Percentiles rank a stretch among this genome's conserved stretches.
phyloP scores from a whole-genome alignment of 345 rosid species.

The Acer saccharum region DNA sequence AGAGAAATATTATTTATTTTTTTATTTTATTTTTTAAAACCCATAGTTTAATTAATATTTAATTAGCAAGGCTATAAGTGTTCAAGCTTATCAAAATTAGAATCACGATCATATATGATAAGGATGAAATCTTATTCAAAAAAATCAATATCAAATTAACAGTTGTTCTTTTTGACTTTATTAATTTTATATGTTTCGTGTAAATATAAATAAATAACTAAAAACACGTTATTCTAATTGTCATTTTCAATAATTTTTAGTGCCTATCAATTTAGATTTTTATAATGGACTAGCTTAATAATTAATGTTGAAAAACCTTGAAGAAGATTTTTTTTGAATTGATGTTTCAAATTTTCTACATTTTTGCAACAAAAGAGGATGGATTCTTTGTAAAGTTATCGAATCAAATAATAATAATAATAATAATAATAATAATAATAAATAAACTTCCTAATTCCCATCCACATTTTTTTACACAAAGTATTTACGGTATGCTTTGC shows the following conservation, averaged over 20 bases:
- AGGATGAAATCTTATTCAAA: slow-evolving; percentile 16
- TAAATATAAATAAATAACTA: background rate
- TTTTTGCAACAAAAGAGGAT: slow-evolving; percentile 9
- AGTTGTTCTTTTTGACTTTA: background rate
- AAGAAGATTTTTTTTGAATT: background rate
- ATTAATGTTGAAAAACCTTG: background rate
- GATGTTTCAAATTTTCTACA: background rate
- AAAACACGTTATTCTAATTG: background rate
- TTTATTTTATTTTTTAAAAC: no score
- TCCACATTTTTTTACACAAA: background rate
- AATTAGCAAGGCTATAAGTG: slow-evolving; percentile 1
- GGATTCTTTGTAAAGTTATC: background rate
- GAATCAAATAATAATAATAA: no score
- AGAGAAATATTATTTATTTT: no score
- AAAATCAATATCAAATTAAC: background rate
- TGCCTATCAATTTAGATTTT: no score
- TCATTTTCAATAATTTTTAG: background rate
- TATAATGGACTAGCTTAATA: background rate
- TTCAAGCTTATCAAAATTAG: slow-evolving; percentile 11
- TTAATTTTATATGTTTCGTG: slow-evolving; percentile 10
- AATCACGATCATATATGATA: background rate
- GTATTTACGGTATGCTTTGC: background rate
- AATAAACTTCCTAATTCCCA: background rate
- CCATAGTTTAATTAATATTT: background rate
- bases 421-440: no score